Percentiles rank a stretch among this genome's conserved stretches.
Conservation (phyloP, 441 rosid species). For the Syzygium syzygioides region DNA sequence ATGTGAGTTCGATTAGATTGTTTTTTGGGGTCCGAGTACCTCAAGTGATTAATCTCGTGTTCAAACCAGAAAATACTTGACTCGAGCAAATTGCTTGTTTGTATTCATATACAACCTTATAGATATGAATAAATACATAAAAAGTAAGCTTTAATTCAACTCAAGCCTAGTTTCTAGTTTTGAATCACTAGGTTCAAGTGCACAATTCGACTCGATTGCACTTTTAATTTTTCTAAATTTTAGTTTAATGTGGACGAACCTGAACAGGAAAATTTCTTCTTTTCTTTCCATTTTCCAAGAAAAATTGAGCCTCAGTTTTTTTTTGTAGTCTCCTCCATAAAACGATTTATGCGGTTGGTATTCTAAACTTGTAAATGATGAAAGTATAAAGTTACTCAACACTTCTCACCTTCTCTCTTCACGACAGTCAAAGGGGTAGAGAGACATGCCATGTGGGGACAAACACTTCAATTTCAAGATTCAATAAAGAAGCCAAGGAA, state of each 20-base stretch:
- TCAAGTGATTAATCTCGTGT: too few relatives aligned
- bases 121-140: neutral
- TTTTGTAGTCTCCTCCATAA: too few relatives aligned
- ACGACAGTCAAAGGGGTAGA: neutral
- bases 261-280: too few relatives aligned
- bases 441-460: neutral
- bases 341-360: too few relatives aligned
- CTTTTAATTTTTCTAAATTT: neutral
- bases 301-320: neutral
- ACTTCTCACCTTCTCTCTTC: neutral
- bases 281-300: neutral
- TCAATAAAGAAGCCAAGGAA: neutral
- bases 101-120: neutral
- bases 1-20: neutral
- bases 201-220: neutral
- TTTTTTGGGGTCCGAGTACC: too few relatives aligned
- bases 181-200: accelerated
- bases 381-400: neutral
- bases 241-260: neutral
- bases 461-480: neutral
- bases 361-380: neutral
- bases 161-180: neutral
- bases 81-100: too few relatives aligned
- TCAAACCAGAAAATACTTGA: neutral
- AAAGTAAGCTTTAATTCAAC: neutral